These are phyloP conservation scores for Hericium alpestre DNA, from an alignment of 768 basidiomycete genomes.

Conservation along the genomic window DNA sequence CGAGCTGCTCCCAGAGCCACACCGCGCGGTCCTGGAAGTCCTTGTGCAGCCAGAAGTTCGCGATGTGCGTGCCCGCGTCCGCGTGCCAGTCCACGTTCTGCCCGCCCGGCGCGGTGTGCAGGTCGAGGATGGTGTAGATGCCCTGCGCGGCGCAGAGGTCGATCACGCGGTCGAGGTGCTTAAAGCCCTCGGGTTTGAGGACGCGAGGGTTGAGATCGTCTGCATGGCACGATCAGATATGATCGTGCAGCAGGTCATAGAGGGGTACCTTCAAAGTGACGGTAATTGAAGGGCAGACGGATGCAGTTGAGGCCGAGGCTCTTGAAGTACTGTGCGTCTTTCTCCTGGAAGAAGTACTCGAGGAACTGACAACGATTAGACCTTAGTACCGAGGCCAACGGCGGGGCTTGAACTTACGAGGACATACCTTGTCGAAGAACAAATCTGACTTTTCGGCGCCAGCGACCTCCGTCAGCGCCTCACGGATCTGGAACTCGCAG, in stretches of 20 bases:
- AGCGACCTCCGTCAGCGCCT: slow-evolving; percentile 52
- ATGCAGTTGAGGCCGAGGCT: slow-evolving; percentile 74
- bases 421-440: slow-evolving; percentile 73
- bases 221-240: slow-evolving; percentile 13
- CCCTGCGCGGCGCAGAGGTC: slow-evolving; percentile 62
- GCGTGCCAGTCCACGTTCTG: slow-evolving; percentile 77
- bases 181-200: slow-evolving; percentile 64
- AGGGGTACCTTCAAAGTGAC: slow-evolving; percentile 51
- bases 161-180: slow-evolving; percentile 77
- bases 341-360: slow-evolving; percentile 73
- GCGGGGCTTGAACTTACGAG: not conserved
- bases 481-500: slow-evolving; percentile 71
- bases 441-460: slow-evolving; percentile 60
- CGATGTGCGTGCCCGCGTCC: slow-evolving; percentile 59
- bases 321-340: slow-evolving; percentile 69
- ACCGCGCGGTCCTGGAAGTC: slow-evolving; percentile 74
- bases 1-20: slow-evolving; percentile 71
- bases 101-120: slow-evolving; percentile 68
- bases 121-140: slow-evolving; percentile 73
- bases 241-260: not conserved
- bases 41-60: slow-evolving; percentile 74
- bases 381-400: not conserved
- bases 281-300: slow-evolving; percentile 65
- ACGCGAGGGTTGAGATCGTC: slow-evolving; percentile 75
- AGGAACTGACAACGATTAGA: slow-evolving; percentile 41